Base-by-base conservation (phyloP, 1,284 basidiomycete species). In the Cystobasidium pallidum region DNA sequence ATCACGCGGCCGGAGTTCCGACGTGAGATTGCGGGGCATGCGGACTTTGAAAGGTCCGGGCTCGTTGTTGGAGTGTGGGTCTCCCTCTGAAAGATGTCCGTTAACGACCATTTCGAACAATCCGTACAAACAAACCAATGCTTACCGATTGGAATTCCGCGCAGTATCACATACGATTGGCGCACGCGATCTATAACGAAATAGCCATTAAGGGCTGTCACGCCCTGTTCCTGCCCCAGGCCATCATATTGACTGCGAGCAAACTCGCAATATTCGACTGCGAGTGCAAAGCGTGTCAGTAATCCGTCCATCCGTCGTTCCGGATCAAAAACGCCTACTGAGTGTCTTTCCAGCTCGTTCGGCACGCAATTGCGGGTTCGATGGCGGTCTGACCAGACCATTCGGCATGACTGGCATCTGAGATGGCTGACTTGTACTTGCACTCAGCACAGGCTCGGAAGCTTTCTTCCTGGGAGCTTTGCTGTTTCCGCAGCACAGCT, bases 41-140 rank as follows among this genome's bases (percentile, higher is more conserved):
- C 73, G 62, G 28, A 74, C 57, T 51, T 74, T 74, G 64, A 72
- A 74, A 17, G 73, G 73, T 47, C 70, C 67, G 17, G 62, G 57
- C 41, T 70, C 52, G 15, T 34, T 57, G 51, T 72, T 72, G 11
- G 57, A 66, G 24, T 71, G 62, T 19, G 59, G 73, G 24, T 70
- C 73, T 13, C 61, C 70, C 47, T 72, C 73, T 74, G 59, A 17
- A n/a, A 34, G 17, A 11, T 15, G 28, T 4, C 24, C 41, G 54
- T 59, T 11, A 47, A 57, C 34, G 13, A 10, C 26, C 26, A 8
- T 15, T 15, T 41, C 7, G 15, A 45, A 4, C 43, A 45, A 39
- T 39, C 7, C 3, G 43, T 45, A n/a, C 3, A 45, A 45, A 41
- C 7, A n/a, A 26, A 55, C 2, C 47, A 13, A 19, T 39, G 36